phyloP scores from a whole-genome alignment of 345 rosid species.

The Reutealis trisperma region DNA sequence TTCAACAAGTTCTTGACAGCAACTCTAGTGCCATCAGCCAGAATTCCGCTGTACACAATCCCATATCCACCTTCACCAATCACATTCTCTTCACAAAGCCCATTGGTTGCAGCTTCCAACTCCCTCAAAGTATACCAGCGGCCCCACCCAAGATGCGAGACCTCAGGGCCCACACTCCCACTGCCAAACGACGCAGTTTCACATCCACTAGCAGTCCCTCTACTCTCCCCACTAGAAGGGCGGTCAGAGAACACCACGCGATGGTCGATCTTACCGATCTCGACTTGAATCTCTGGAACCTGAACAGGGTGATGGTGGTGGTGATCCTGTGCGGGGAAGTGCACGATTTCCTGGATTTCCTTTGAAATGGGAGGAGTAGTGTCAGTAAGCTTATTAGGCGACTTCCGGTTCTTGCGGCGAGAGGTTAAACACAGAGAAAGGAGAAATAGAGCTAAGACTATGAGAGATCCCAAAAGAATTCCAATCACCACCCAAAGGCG shows the following conservation, averaged over 20 bases:
- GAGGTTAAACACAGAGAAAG: slow-evolving; percentile 85
- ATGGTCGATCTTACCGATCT: slow-evolving; percentile 85
- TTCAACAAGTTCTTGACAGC: slow-evolving; percentile 92
- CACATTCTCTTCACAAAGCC: slow-evolving; percentile 84
- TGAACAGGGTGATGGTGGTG: slow-evolving; percentile 37
- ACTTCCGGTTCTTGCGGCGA: slow-evolving; percentile 57
- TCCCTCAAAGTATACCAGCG: slow-evolving; percentile 92
- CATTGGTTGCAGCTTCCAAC: slow-evolving; percentile 83
- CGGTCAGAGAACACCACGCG: slow-evolving; percentile 78
- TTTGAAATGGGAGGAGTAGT: slow-evolving; percentile 71
- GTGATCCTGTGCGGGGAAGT: slow-evolving; percentile 34
- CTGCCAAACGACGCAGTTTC: slow-evolving; percentile 67
- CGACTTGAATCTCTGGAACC: slow-evolving; percentile 79
- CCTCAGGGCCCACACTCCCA: slow-evolving; percentile 81
- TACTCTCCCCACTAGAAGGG: slow-evolving; percentile 75
- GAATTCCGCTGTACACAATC: slow-evolving; percentile 79
- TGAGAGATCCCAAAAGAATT: slow-evolving; percentile 74
- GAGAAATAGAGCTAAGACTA: slow-evolving; percentile 79
- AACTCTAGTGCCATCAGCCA: slow-evolving; percentile 73
- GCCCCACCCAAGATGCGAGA: slow-evolving; percentile 98
- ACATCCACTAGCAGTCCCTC: slow-evolving; percentile 63
- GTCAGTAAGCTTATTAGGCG: slow-evolving; percentile 24
- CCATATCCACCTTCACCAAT: slow-evolving; percentile 99
- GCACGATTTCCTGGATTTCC: slow-evolving; percentile 81
- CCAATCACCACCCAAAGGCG: slow-evolving; percentile 91